Evolutionary conservation across 805 yeast species (phyloP), one percentile per base, ranked within the genome.

Genomic region (Candida nanaspora): DNA sequence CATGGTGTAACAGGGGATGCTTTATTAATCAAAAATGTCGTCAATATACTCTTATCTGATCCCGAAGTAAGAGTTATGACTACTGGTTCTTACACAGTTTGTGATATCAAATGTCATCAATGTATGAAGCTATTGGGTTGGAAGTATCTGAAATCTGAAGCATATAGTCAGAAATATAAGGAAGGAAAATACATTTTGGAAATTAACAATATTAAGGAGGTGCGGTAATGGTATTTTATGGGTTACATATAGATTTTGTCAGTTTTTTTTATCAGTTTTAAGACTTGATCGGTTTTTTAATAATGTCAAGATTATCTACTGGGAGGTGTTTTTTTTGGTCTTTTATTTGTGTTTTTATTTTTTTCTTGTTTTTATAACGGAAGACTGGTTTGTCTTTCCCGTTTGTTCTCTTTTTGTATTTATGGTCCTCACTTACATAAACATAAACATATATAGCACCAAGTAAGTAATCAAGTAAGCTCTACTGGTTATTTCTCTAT

Each of bases 181-280:
- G 84, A 76, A 50, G 82, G 82, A 8, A 69, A 71, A 47, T 80
- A 61, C 48, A 76, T 80, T 30, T 62, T 80, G 45, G 84, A 78
- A 45, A 28, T 59, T 6, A 50, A 53, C 39, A 47, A 44, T 25
- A 45, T 52, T 42, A 48, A 41, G 30, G 44, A 43, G 22, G 50
- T 46, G 8, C 14, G 29, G 29, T 34, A 23, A 23, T 23, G 9
- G n/a, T 8, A 14, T 13, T 3, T n/a, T 33, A 21, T 33, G 21
- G 10, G 11, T 23, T 7, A 11, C 11, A 23, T 23, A 23, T 23
- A 8, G 27, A 23, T 23, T n/a, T n/a, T n/a, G n/a, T n/a, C n/a
- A n/a, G n/a, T n/a, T n/a, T n/a, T n/a, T n/a, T n/a, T n/a, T n/a
- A n/a, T n/a, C n/a, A n/a, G n/a, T n/a, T n/a, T n/a, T n/a, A n/a